Evolutionary conservation across 768 basidiomycete species (phyloP).

Genomic region (Suillus subluteus): DNA sequence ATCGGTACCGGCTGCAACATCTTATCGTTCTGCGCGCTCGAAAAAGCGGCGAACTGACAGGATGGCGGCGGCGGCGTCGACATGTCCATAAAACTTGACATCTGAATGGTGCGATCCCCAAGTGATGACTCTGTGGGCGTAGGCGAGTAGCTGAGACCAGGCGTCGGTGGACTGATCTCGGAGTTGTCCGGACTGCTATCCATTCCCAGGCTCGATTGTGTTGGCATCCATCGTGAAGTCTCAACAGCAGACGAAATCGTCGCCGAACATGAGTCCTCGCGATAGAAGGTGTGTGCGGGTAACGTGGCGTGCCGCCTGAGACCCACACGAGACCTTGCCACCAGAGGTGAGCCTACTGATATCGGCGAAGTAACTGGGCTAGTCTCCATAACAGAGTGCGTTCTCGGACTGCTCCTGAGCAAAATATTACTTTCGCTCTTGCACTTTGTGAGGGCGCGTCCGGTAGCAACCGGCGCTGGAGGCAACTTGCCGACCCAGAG

Average conservation of each 20-base stretch:
- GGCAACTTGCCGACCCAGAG: slow-evolving; percentile 86
- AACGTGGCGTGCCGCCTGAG: slow-evolving; percentile 48
- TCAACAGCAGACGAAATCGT: slow-evolving; percentile 6
- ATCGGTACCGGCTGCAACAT: slow-evolving; percentile 23
- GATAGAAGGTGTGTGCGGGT: slow-evolving; percentile 38
- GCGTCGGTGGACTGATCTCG: slow-evolving; percentile 52
- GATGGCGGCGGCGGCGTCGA: slow-evolving; percentile 35
- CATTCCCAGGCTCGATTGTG: slow-evolving; percentile 2
- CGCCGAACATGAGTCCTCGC: slow-evolving; percentile 18
- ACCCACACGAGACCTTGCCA: slow-evolving; percentile 19
- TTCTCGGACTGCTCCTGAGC: slow-evolving; percentile 8
- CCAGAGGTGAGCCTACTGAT: slow-evolving; percentile 18
- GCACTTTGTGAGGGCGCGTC: slow-evolving; percentile 49
- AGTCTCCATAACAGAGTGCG: not conserved
- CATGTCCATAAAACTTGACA: slow-evolving; percentile 55
- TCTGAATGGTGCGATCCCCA: slow-evolving; percentile 60
- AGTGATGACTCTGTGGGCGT: slow-evolving; percentile 61
- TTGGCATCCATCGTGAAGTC: slow-evolving; percentile 7
- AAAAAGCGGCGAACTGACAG: slow-evolving; percentile 38
- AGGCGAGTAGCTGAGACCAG: slow-evolving; percentile 60
- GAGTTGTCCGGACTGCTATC: slow-evolving; percentile 30
- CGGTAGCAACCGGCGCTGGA: slow-evolving; percentile 34
- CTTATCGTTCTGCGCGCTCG: slow-evolving; percentile 41
- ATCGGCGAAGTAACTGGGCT: slow-evolving; percentile 7
- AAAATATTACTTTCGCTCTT: slow-evolving; percentile 53